Percentiles rank a stretch among this genome's conserved stretches.
Conservation (phyloP, 1,284 basidiomycete genomes). For the Erythrobasidium hasegawianum region DNA sequence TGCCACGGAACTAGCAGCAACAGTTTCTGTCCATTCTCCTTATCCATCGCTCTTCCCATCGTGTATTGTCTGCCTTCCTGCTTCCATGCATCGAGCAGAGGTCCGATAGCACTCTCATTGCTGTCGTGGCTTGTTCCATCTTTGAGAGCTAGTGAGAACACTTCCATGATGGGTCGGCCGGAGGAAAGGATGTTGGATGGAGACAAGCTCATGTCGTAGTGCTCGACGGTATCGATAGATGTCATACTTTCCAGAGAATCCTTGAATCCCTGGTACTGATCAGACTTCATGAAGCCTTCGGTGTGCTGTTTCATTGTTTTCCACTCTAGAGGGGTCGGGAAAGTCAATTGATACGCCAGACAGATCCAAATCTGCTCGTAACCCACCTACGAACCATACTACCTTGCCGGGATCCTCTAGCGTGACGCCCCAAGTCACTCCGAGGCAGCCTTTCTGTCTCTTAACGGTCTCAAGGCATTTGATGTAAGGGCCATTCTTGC, state of each 20-base stretch:
- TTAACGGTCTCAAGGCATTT: slow-evolving; percentile 8
- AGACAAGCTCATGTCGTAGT: background rate
- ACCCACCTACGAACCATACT: slow-evolving; percentile 34
- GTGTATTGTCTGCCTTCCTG: background rate
- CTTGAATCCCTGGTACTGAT: slow-evolving; percentile 5
- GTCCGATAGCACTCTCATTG: background rate
- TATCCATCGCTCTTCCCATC: background rate
- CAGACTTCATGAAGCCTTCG: slow-evolving; percentile 16
- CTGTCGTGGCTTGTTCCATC: background rate
- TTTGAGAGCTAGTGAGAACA: background rate
- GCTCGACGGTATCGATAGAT: background rate
- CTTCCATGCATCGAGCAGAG: background rate
- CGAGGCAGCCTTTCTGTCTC: slow-evolving; percentile 5
- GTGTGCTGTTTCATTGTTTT: slow-evolving; percentile 14
- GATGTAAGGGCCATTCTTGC: slow-evolving; percentile 2
- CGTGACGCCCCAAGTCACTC: slow-evolving; percentile 27
- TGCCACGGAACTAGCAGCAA: background rate
- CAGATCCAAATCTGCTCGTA: too few species aligned
- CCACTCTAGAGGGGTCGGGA: background rate
- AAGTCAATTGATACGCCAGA: too few species aligned
- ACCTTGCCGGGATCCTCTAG: slow-evolving; percentile 23
- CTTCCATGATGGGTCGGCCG: background rate
- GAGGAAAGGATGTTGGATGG: background rate
- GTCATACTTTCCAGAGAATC: background rate
- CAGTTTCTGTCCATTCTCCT: background rate